Evolutionary conservation across 2,329 filamentous ascomycete genomes (phyloP), one percentile per base, ranked within the genome.

Genomic region (Daldinia eschscholtzii): DNA sequence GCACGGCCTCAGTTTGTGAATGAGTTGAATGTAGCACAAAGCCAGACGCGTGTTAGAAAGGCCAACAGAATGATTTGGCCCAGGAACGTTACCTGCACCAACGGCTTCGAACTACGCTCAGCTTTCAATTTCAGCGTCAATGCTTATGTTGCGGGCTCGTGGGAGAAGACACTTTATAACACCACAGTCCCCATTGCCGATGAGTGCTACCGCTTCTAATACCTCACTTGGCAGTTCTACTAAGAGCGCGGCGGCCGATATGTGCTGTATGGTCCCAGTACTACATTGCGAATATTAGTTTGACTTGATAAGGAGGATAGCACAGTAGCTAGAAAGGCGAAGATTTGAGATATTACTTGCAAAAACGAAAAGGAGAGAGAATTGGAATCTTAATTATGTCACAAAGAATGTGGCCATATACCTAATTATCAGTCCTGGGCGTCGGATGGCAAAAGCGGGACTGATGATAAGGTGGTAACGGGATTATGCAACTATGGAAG

Each of bases 1-100:
- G 79, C 79, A 2, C 75, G 72, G 5, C 79, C 81, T 4, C 77
- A 77, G 28, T 78, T 82, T 67, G 71, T 76, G 50, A 82, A 82
- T 71, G 74, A 75, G 13, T 79, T 83, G 66, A 72, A 70, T 10
- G 72, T 37, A 74, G 74, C 0, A 68, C 72, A 46, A 76, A 78
- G 65, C 64, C 73, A 35, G 68, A 74, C 6, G 73, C 73, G 65
- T 41, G 65, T 46, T 66, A 58, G 37, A 64, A 73, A 48, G 41
- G 57, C 61, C 12, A 30, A 62, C 18, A 60, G 53, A 7, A 70
- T 56, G 62, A 64, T 68, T 65, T 72, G 50, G 56, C 58, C 64
- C 4, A 59, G 70, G 26, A 73, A 68, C n/a, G 66, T 57, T 35
- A 71, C 68, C 30, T 78, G 77, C 59, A 60, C 57, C 10, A 68